A percentile compares a stretch with the other conserved stretches of the same genome.
These are phyloP conservation scores for Eucalyptus urophylla DNA, from an alignment of 345 rosid genomes.

Conservation along the genomic window DNA sequence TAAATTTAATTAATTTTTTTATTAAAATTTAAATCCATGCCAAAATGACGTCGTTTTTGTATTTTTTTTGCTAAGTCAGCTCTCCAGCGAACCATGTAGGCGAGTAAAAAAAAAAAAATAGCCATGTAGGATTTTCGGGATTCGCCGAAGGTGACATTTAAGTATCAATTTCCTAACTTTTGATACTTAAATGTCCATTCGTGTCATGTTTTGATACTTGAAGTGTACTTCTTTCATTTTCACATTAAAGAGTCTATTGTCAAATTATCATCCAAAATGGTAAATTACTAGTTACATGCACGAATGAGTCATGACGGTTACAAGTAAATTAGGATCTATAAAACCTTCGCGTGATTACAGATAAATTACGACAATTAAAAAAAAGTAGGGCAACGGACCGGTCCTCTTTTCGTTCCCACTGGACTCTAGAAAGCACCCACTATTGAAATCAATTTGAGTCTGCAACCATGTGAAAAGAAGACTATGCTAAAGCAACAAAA, in stretches of 20 bases:
- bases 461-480: neutral
- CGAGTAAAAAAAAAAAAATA: too few relatives aligned
- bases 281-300: neutral
- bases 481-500: neutral
- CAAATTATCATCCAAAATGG: neutral
- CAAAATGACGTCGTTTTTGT: fast-evolving
- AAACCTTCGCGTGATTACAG: neutral
- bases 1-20: too few relatives aligned
- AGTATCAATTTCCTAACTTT: too few relatives aligned
- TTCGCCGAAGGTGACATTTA: fast-evolving
- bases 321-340: neutral
- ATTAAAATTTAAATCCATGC: too few relatives aligned
- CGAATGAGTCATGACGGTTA: neutral
- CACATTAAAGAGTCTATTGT: neutral
- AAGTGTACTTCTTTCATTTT: neutral
- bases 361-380: neutral
- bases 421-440: neutral
- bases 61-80: too few relatives aligned
- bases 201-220: too few relatives aligned
- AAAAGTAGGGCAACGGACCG: neutral
- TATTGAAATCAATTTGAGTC: neutral
- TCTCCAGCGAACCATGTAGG: fast-evolving
- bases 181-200: too few relatives aligned
- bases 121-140: too few relatives aligned
- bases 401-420: neutral